Percentiles rank a stretch among this genome's conserved stretches.
Evolutionary conservation across 148 eudicot genomes (phyloP).

Genomic region (Vaccinium corymbosum): DNA sequence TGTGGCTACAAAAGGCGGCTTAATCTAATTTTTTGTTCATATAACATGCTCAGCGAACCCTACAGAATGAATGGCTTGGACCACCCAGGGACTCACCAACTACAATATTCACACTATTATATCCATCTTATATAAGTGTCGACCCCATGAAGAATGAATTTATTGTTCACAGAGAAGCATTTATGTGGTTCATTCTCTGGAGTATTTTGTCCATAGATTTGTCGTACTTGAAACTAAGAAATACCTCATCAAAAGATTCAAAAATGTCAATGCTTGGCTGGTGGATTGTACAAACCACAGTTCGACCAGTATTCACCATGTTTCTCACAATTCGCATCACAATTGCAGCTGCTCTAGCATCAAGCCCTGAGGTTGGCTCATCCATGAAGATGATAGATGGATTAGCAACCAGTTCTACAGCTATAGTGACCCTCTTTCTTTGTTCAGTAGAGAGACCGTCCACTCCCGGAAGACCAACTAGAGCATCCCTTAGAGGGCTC

Average conservation of each 20-base stretch:
- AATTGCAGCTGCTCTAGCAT: slow-evolving; percentile 62
- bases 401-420: slow-evolving; percentile 53
- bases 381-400: slow-evolving; percentile 63
- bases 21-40: background rate
- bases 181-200: background rate
- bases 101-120: background rate
- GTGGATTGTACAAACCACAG: slow-evolving; percentile 63
- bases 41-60: background rate
- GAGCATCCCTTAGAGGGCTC: slow-evolving; percentile 31
- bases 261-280: slow-evolving; percentile 63
- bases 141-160: background rate
- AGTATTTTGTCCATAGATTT: background rate
- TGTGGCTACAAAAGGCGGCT: background rate
- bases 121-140: background rate
- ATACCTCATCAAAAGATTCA: slow-evolving; percentile 62
- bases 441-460: slow-evolving; percentile 59
- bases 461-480: slow-evolving; percentile 55
- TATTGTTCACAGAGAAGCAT: background rate
- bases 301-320: slow-evolving; percentile 56
- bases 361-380: slow-evolving; percentile 57
- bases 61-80: background rate
- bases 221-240: background rate
- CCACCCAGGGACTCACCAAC: background rate
- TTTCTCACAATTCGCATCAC: slow-evolving; percentile 59
- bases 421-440: slow-evolving; percentile 56